Conservation (phyloP, 1,139 yeast genomes). For the Yamadazyma triangularis region DNA sequence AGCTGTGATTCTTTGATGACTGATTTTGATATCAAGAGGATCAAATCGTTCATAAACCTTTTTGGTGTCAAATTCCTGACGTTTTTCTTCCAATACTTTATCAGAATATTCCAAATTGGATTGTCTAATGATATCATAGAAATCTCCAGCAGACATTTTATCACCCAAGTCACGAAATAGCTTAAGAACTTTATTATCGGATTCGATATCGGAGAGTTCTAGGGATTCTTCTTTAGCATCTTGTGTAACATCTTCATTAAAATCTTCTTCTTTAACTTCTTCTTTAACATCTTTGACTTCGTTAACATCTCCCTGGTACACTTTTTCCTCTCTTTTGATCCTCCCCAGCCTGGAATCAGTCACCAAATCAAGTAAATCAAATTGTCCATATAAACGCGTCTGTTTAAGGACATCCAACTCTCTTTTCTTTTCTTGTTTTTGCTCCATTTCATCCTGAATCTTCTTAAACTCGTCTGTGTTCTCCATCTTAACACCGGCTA, state of each 20-base stretch:
- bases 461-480: conserved; percentile 33
- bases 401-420: conserved; percentile 49
- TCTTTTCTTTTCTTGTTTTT: conserved; percentile 30
- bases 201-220: conserved; percentile 14
- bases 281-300: conserved; percentile 14
- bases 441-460: conserved; percentile 33
- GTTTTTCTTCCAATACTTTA: conserved; percentile 36
- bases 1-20: conserved; percentile 70
- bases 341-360: conserved; percentile 39
- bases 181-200: conserved; percentile 32
- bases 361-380: conserved; percentile 53
- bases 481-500: conserved; percentile 55
- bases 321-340: conserved; percentile 26
- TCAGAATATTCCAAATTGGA: conserved; percentile 23
- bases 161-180: conserved; percentile 44
- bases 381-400: conserved; percentile 58
- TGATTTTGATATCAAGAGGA: conserved; percentile 68
- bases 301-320: conserved; percentile 8
- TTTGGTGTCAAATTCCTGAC: conserved; percentile 51
- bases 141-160: conserved; percentile 74
- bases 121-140: conserved; percentile 50
- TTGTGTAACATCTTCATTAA: conserved; percentile 16
- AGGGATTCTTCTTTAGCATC: conserved; percentile 17
- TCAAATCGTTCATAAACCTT: conserved; percentile 51
- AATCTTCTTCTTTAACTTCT: conserved; percentile 17